Percentiles rank a stretch among this genome's conserved stretches.
Evolutionary conservation across 108 stramenopile species (phyloP).

Genomic region (Fragilaria crotonensis): DNA sequence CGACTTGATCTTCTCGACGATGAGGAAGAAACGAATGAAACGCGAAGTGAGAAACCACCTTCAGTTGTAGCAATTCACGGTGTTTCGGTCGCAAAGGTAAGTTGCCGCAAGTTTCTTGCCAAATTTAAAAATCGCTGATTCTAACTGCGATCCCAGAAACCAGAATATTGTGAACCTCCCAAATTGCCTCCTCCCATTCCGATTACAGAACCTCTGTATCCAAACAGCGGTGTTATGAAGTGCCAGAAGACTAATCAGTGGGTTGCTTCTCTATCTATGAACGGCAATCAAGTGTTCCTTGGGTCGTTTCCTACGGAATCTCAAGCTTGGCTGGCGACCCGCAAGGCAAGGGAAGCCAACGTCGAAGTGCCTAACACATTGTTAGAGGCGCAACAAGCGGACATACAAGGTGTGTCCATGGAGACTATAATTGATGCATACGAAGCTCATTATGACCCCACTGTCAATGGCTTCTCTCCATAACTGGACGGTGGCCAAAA

Average conservation of each 20-base stretch:
- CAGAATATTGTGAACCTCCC: neutral
- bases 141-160: neutral
- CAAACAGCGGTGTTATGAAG: neutral
- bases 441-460: neutral
- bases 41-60: neutral
- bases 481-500: conserved; percentile 3
- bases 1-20: neutral
- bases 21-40: neutral
- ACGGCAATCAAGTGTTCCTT: conserved; percentile 1
- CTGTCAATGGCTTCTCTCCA: conserved; percentile 1
- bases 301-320: conserved; percentile 4
- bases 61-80: neutral
- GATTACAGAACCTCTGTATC: conserved; percentile 1
- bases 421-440: conserved; percentile 6
- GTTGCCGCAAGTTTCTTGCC: no score
- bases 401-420: conserved; percentile 2
- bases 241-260: conserved; percentile 3
- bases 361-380: neutral
- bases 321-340: conserved; percentile 1
- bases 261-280: conserved; percentile 1
- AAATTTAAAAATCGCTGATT: no score
- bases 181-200: neutral
- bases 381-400: neutral
- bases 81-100: no score
- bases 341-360: neutral